Evolutionary conservation across 2,329 filamentous ascomycete species (phyloP).

Genomic region (Trichoderma arundinaceum): DNA sequence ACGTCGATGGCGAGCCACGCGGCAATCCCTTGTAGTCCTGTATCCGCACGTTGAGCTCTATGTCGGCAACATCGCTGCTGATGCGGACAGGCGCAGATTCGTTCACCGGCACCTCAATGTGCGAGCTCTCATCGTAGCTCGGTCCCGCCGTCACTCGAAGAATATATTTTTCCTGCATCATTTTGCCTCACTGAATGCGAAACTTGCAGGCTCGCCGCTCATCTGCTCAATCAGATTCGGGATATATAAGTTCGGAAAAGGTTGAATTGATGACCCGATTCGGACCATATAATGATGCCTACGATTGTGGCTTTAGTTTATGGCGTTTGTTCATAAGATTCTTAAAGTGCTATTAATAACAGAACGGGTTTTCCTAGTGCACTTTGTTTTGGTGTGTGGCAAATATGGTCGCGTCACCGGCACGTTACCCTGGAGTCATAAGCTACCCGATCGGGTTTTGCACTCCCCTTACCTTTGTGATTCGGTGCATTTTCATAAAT

Average conservation of each 20-base stretch:
- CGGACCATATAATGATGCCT: constrained; percentile 22
- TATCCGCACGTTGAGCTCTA: constrained; percentile 76
- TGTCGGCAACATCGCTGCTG: constrained; percentile 65
- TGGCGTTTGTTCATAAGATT: constrained; percentile 27
- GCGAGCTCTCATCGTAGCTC: constrained; percentile 73
- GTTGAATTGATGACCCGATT: constrained; percentile 26
- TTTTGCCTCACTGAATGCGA: neutral
- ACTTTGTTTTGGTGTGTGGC: constrained; percentile 6
- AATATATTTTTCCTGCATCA: constrained; percentile 74
- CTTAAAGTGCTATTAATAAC: constrained; percentile 27
- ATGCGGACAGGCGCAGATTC: constrained; percentile 65
- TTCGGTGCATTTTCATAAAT: neutral
- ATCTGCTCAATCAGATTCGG: neutral
- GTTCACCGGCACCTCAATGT: constrained; percentile 79
- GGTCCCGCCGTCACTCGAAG: constrained; percentile 83
- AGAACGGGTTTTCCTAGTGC: constrained; percentile 16
- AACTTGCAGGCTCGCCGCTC: neutral
- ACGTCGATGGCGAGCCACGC: constrained; percentile 67
- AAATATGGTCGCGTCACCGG: constrained; percentile 1
- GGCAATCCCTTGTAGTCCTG: constrained; percentile 74
- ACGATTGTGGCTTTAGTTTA: constrained; percentile 17
- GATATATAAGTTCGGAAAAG: constrained; percentile 25
- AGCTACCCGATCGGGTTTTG: neutral
- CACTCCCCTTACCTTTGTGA: neutral
- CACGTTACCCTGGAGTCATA: constrained; percentile 11